Evolutionary conservation across 441 rosid genomes (phyloP).

Genomic region (Eutrema salsugineum): DNA sequence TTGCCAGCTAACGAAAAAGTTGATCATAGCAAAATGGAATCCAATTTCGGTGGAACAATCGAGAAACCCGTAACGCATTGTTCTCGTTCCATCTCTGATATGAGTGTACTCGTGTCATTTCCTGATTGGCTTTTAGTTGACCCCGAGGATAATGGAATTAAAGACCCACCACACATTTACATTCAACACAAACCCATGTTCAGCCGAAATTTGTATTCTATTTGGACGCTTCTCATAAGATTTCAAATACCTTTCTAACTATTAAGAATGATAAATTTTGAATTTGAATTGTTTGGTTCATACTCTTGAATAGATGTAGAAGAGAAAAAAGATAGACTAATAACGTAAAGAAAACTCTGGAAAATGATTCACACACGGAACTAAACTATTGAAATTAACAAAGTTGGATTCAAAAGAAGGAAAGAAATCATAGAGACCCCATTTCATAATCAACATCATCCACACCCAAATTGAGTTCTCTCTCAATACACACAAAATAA

Average conservation of each 20-base stretch:
- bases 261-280: neutral
- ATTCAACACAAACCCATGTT: neutral
- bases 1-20: constrained; percentile 1
- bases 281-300: neutral
- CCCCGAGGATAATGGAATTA: neutral
- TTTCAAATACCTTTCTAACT: neutral
- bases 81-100: neutral
- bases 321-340: neutral
- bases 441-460: constrained; percentile 22
- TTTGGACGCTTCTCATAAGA: neutral
- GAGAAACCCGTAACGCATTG: constrained; percentile 7
- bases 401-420: neutral
- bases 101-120: neutral
- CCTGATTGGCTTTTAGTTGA: neutral
- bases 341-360: neutral
- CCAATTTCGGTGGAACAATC: constrained; percentile 18
- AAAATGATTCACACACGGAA: constrained; percentile 4
- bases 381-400: neutral
- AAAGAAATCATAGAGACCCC: neutral
- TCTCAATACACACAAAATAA: constrained; percentile 23
- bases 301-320: neutral
- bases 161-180: neutral
- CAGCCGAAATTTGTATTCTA: neutral
- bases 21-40: constrained; percentile 21
- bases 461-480: neutral